Evolutionary conservation across 108 stramenopile genomes (phyloP).

Genomic region (Chaetoceros muelleri): DNA sequence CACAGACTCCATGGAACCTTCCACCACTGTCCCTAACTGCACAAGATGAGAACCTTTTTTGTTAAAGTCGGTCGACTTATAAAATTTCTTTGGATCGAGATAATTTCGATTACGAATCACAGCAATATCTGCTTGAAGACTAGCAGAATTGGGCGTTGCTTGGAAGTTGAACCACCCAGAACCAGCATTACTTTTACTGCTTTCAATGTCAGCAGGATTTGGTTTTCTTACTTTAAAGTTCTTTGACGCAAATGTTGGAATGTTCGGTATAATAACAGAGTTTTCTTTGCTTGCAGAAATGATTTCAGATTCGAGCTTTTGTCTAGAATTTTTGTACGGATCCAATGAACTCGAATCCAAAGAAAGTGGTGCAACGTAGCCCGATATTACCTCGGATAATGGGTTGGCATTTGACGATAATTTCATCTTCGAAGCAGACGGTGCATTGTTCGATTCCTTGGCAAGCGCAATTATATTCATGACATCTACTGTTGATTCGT

Average conservation of each 20-base stretch:
- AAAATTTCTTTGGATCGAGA: constrained; percentile 92
- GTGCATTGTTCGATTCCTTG: background rate
- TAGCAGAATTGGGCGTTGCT: constrained; percentile 15
- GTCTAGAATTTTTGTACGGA: background rate
- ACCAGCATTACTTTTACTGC: constrained; percentile 26
- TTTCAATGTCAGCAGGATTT: background rate
- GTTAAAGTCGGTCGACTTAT: constrained; percentile 77
- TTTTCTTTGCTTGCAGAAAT: background rate
- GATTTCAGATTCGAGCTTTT: background rate
- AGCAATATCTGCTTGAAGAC: constrained; percentile 46
- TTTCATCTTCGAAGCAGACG: background rate
- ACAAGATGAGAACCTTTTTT: constrained; percentile 16
- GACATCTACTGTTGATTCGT: background rate
- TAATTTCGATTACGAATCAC: constrained; percentile 85
- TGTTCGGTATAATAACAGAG: background rate
- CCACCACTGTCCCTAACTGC: constrained; percentile 85
- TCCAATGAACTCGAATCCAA: constrained; percentile 39
- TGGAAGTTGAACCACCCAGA: constrained; percentile 69
- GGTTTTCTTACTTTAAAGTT: background rate
- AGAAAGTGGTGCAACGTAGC: constrained; percentile 64
- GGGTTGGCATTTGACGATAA: constrained; percentile 19
- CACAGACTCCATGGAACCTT: constrained; percentile 65
- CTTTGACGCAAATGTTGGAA: background rate
- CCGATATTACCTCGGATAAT: constrained; percentile 65
- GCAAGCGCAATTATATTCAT: background rate